Percentiles rank a stretch among this genome's conserved stretches.
Conservation (phyloP, 345 rosid species). For the Populus ilicifolia region DNA sequence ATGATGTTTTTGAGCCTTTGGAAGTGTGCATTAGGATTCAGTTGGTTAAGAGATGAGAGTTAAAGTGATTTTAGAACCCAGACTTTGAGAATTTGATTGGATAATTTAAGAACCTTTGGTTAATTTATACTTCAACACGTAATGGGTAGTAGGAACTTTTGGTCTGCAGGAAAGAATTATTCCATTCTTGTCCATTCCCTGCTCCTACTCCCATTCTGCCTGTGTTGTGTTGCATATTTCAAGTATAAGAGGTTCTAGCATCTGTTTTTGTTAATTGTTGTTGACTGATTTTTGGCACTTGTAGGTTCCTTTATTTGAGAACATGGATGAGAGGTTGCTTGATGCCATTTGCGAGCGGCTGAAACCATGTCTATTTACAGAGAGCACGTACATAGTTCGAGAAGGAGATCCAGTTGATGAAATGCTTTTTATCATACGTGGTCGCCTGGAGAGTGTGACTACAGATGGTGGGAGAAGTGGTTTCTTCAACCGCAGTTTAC, state of each 20-base stretch:
- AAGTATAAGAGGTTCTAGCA: not conserved
- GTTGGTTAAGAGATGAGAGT: not conserved
- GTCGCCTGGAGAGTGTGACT: conserved; percentile 90
- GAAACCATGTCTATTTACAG: conserved; percentile 80
- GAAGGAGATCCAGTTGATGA: conserved; percentile 97
- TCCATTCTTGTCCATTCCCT: not conserved
- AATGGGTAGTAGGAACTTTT: not conserved
- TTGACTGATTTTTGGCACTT: conserved; percentile 7
- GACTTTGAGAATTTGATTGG: not conserved
- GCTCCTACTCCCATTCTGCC: too few relatives aligned
- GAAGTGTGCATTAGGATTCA: not conserved
- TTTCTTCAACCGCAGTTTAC: conserved; percentile 73
- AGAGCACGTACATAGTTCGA: conserved; percentile 68
- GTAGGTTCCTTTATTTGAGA: conserved; percentile 90
- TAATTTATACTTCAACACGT: not conserved
- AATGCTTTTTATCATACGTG: conserved; percentile 96
- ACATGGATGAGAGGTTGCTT: conserved; percentile 88
- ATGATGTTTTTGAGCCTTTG: not conserved
- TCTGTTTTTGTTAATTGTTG: not conserved
- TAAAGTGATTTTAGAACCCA: not conserved
- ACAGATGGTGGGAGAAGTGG: conserved; percentile 98
- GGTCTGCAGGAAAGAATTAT: not conserved
- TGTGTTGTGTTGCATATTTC: not conserved
- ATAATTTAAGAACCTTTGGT: not conserved
- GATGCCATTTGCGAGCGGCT: conserved; percentile 96